Conservation (phyloP, 1,284 basidiomycete genomes). For the Marasmius sp. region DNA sequence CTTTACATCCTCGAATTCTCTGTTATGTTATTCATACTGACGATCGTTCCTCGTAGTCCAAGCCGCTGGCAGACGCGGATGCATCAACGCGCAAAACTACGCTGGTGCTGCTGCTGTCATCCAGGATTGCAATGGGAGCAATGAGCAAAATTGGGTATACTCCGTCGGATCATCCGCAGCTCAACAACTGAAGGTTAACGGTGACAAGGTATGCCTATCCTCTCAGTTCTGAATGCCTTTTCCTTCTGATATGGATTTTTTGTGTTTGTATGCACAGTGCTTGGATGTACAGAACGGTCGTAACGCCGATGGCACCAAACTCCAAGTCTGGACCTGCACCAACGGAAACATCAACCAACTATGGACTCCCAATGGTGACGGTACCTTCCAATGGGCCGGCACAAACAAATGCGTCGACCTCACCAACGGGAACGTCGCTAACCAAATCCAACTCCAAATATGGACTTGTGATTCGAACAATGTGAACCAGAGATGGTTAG, state of each 20-base stretch:
- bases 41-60: neutral
- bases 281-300: neutral
- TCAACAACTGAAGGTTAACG: neutral
- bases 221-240: neutral
- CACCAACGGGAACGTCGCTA: conserved; percentile 1
- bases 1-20: neutral
- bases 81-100: neutral
- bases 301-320: neutral
- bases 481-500: neutral
- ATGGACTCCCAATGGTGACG: neutral
- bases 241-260: neutral
- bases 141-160: neutral
- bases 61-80: neutral
- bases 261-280: neutral
- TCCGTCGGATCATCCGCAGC: neutral
- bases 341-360: neutral
- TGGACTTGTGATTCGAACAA: neutral
- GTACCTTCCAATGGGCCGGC: conserved; percentile 2
- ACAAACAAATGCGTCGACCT: conserved; percentile 11
- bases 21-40: neutral
- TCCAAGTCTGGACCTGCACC: neutral
- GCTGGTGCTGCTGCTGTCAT: neutral
- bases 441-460: conserved; percentile 2
- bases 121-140: neutral
- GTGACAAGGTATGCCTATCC: neutral